Percentiles rank a stretch among this genome's conserved stretches.
phyloP scores from a whole-genome alignment of 2,329 filamentous ascomycete genomes.

The Fusarium concolor region DNA sequence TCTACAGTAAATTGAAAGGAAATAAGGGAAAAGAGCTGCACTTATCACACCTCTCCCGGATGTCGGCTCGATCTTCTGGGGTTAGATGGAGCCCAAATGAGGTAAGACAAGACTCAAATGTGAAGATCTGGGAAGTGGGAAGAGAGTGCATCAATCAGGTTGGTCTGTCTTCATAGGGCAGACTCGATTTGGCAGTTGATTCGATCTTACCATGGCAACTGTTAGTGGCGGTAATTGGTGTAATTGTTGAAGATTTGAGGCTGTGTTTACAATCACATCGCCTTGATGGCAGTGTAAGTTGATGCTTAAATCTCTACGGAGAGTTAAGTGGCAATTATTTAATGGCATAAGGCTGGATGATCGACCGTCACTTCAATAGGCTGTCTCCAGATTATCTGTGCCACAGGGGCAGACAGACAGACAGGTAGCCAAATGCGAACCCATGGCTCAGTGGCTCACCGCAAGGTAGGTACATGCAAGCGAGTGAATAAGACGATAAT shows the following conservation, averaged over 20 bases:
- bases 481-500: slow-evolving; percentile 10
- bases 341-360: slow-evolving; percentile 26
- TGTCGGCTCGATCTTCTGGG: slow-evolving; percentile 25
- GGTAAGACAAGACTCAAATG: slow-evolving; percentile 40
- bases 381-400: slow-evolving; percentile 9
- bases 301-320: background rate
- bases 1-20: background rate
- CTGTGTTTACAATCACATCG: background rate
- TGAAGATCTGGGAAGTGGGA: slow-evolving; percentile 31
- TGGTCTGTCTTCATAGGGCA: slow-evolving; percentile 31
- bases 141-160: slow-evolving; percentile 26
- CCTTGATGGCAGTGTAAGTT: slow-evolving; percentile 1
- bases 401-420: background rate
- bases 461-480: slow-evolving; percentile 1
- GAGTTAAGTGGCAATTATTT: background rate
- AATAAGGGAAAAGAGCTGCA: background rate
- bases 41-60: slow-evolving; percentile 35
- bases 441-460: slow-evolving; percentile 15
- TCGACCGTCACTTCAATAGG: slow-evolving; percentile 4
- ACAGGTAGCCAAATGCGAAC: background rate
- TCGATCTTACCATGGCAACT: background rate
- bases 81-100: slow-evolving; percentile 32
- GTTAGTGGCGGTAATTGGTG: slow-evolving; percentile 4
- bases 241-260: background rate
- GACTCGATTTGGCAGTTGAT: slow-evolving; percentile 19